A percentile compares a stretch with the other conserved stretches of the same genome.
phyloP scores from a whole-genome alignment of 2,329 filamentous ascomycete genomes.

The Hypoxylon sp. region DNA sequence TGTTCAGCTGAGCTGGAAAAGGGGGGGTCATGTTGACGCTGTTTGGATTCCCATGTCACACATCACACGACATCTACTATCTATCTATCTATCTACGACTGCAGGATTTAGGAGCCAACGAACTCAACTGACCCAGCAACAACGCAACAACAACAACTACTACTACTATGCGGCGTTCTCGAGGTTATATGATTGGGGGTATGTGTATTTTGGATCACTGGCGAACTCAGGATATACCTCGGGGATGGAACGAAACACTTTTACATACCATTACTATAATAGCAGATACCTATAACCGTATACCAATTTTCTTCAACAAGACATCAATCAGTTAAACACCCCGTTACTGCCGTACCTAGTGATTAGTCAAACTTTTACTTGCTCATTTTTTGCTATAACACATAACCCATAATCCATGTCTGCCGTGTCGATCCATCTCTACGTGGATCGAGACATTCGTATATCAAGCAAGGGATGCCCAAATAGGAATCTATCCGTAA shows the following conservation, averaged over 20 bases:
- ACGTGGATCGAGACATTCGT: background rate
- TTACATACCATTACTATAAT: slow-evolving; percentile 18
- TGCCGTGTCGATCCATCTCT: background rate
- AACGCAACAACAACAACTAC: slow-evolving; percentile 1
- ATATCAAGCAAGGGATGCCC: background rate
- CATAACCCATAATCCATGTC: background rate
- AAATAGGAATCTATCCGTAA: background rate
- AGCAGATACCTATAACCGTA: slow-evolving; percentile 26
- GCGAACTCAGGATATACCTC: slow-evolving; percentile 44
- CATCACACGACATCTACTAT: slow-evolving; percentile 22
- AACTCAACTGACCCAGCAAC: slow-evolving; percentile 29
- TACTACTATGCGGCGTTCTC: slow-evolving; percentile 38
- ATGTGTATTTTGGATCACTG: slow-evolving; percentile 30
- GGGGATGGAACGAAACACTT: slow-evolving; percentile 30
- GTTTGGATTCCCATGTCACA: slow-evolving; percentile 17
- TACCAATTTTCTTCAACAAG: slow-evolving; percentile 32
- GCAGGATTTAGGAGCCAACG: slow-evolving; percentile 26
- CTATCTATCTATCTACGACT: slow-evolving; percentile 25
- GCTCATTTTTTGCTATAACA: background rate
- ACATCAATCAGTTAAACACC: slow-evolving; percentile 21
- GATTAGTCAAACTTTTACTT: background rate
- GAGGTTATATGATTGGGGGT: slow-evolving; percentile 37
- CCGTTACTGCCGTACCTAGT: background rate
- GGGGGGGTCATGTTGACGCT: slow-evolving; percentile 30
- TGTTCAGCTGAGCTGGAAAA: slow-evolving; percentile 47